A percentile compares a stretch with the other conserved stretches of the same genome.
phyloP scores from a whole-genome alignment of 176 grass and related monocot species.

The Saccharum spontaneum region DNA sequence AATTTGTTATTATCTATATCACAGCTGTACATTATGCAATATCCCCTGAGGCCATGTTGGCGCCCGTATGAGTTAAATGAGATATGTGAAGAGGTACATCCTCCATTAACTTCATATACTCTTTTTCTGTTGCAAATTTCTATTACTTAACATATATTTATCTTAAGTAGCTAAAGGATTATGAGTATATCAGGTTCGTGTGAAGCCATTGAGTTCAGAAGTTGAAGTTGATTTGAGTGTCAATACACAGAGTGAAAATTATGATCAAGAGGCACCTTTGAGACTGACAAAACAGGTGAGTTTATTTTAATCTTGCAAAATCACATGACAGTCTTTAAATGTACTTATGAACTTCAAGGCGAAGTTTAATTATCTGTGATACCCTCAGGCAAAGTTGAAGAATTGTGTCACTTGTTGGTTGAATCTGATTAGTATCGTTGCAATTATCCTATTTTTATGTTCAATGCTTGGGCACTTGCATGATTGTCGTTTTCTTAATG shows the following conservation, averaged over 20 bases:
- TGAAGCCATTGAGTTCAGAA: slow-evolving; percentile 66
- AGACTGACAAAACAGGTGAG: slow-evolving; percentile 64
- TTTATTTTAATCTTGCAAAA: slow-evolving; percentile 13
- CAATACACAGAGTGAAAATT: slow-evolving; percentile 64
- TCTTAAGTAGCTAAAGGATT: slow-evolving; percentile 21
- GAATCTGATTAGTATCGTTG: neutral
- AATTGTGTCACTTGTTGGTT: neutral
- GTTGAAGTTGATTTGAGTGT: slow-evolving; percentile 81
- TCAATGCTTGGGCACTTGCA: neutral
- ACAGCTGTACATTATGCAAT: slow-evolving; percentile 93
- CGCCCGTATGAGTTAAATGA: slow-evolving; percentile 73
- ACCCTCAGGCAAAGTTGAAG: neutral
- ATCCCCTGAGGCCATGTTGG: slow-evolving; percentile 84
- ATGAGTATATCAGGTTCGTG: slow-evolving; percentile 55
- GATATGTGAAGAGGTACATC: slow-evolving; percentile 79
- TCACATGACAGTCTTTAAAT: slow-evolving; percentile 1
- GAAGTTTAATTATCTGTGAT: slow-evolving; percentile 23
- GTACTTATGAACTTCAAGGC: neutral
- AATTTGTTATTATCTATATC: slow-evolving; percentile 33
- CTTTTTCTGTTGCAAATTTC: neutral
- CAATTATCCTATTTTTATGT: neutral
- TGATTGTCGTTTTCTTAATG: slow-evolving; percentile 1
- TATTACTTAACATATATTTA: slow-evolving; percentile 9
- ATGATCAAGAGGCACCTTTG: slow-evolving; percentile 55
- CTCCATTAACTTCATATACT: neutral